Conservation (phyloP, 768 basidiomycete genomes). For the Lactarius vividus region DNA sequence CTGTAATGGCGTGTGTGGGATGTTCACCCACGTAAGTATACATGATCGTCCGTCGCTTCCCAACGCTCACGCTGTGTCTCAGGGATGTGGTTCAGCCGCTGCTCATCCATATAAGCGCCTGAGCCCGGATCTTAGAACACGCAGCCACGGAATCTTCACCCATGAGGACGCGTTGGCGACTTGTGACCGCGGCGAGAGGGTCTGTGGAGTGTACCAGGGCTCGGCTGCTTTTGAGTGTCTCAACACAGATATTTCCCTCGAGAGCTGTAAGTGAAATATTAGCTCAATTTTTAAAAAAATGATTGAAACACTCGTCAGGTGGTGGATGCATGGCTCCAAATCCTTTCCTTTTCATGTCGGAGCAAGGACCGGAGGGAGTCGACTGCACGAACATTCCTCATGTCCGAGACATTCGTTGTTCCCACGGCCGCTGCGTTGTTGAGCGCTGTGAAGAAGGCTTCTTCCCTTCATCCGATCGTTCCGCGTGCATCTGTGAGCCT, state of each 20-base stretch:
- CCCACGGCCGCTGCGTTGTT: constrained; percentile 16
- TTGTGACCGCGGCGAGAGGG: constrained; percentile 34
- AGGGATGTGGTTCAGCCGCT: constrained; percentile 43
- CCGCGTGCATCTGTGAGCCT: background rate
- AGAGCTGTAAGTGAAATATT: constrained; percentile 39
- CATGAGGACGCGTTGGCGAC: constrained; percentile 34
- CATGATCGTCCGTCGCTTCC: constrained; percentile 8
- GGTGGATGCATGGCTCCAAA: constrained; percentile 43
- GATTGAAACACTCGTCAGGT: constrained; percentile 34
- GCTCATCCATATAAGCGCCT: constrained; percentile 30
- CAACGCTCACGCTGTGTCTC: background rate
- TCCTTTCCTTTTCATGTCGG: constrained; percentile 29
- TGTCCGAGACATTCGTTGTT: constrained; percentile 22
- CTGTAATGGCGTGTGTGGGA: constrained; percentile 44
- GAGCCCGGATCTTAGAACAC: constrained; percentile 5
- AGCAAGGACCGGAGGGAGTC: constrained; percentile 9
- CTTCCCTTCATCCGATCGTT: background rate
- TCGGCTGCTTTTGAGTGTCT: constrained; percentile 41
- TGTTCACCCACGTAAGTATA: constrained; percentile 17
- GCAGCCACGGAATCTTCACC: constrained; percentile 29
- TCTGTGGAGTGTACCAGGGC: constrained; percentile 41
- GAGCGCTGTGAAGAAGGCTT: background rate
- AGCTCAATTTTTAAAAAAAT: too few species aligned
- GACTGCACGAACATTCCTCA: constrained; percentile 27
- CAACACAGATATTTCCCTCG: constrained; percentile 36